Evolutionary conservation across 306 rosid species (phyloP).

Genomic region (Canavalia ensiformis): DNA sequence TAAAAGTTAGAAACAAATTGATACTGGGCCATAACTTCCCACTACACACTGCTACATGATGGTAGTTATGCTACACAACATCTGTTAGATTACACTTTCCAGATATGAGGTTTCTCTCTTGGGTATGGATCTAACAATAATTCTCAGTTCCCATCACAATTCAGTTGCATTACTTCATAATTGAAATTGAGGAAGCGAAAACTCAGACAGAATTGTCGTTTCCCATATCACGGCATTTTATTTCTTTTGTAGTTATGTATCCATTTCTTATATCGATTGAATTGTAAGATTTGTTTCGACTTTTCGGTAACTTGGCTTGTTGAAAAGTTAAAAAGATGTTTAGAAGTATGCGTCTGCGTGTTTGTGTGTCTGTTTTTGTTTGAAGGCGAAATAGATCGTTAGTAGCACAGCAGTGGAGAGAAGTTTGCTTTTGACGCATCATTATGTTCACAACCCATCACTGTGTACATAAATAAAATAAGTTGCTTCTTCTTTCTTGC

Average conservation of each 20-base stretch:
- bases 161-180: constrained; percentile 18
- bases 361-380: no score
- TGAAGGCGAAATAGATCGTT: neutral
- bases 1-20: neutral
- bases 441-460: neutral
- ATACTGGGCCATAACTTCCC: no score
- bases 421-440: neutral
- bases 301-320: neutral
- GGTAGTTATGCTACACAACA: neutral
- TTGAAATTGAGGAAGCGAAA: neutral
- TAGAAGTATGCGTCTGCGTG: neutral
- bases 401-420: neutral
- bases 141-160: neutral
- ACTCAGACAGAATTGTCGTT: neutral
- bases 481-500: constrained; percentile 42
- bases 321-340: neutral
- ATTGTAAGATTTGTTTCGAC: constrained; percentile 24
- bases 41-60: neutral
- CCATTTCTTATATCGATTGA: neutral
- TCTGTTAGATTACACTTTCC: neutral
- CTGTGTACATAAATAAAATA: neutral
- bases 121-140: neutral
- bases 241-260: constrained; percentile 12
- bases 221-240: neutral
- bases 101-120: neutral